Conservation (phyloP, 169 alveolate species). For the Gregarina niphandrodes region DNA sequence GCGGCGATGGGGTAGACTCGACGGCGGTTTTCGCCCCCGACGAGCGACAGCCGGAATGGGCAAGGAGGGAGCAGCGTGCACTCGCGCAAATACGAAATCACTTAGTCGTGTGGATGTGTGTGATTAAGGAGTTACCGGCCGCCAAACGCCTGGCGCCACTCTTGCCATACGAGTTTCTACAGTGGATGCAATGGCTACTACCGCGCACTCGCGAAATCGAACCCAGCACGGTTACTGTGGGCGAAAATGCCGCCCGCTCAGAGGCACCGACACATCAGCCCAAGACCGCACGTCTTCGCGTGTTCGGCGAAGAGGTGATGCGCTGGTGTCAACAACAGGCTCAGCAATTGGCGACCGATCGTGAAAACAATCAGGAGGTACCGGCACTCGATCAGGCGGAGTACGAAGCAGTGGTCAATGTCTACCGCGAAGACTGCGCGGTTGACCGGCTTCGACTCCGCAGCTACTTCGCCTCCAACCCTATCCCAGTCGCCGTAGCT, state of each 20-base stretch:
- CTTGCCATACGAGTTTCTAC: conserved; percentile 43
- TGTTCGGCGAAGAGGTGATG: conserved; percentile 18
- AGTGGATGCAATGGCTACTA: conserved; percentile 38
- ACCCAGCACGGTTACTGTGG: conserved; percentile 13
- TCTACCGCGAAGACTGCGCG: too few species aligned
- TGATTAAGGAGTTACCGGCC: too few species aligned
- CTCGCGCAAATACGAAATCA: too few species aligned
- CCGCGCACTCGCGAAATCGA: conserved; percentile 11
- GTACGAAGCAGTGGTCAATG: conserved; percentile 4
- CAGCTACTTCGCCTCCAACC: too few species aligned
- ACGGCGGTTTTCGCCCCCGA: too few species aligned
- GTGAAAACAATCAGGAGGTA: conserved; percentile 11
- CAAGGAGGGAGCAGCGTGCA: too few species aligned
- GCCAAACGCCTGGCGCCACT: too few species aligned
- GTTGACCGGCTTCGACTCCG: too few species aligned
- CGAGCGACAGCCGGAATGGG: too few species aligned
- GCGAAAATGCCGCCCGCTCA: conserved; percentile 11
- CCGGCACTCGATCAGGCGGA: conserved; percentile 8
- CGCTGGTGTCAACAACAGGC: conserved; percentile 10
- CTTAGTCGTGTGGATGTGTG: too few species aligned
- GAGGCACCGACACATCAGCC: conserved; percentile 28
- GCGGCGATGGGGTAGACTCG: too few species aligned
- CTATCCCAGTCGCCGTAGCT: too few species aligned
- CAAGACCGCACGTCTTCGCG: conserved; percentile 12
- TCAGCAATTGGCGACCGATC: conserved; percentile 9